Conservation (phyloP, 768 basidiomycete genomes). For the Roridomyces roridus region DNA sequence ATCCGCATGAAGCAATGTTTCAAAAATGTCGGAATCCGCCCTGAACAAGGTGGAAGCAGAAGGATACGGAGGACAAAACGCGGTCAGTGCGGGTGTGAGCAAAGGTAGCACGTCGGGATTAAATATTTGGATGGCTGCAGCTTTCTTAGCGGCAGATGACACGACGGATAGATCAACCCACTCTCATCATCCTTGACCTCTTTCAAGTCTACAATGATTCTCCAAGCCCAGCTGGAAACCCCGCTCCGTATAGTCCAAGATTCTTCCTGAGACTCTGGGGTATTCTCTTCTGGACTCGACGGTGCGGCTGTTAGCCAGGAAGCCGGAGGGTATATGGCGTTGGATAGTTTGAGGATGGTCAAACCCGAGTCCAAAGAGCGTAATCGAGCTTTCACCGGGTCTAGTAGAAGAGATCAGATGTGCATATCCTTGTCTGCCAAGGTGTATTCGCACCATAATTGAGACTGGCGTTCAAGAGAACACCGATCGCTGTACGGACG, state of each 20-base stretch:
- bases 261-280: slow-evolving; percentile 44
- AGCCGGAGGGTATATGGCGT: slow-evolving; percentile 74
- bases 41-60: slow-evolving; percentile 45
- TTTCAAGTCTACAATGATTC: slow-evolving; percentile 73
- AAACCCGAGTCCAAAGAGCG: slow-evolving; percentile 71
- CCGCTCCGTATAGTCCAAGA: slow-evolving; percentile 70
- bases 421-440: slow-evolving; percentile 1
- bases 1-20: slow-evolving; percentile 63
- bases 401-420: slow-evolving; percentile 42
- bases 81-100: slow-evolving; percentile 61
- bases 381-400: slow-evolving; percentile 72
- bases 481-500: slow-evolving; percentile 79
- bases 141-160: background rate
- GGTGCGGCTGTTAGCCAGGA: slow-evolving; percentile 55
- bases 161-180: slow-evolving; percentile 34
- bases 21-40: slow-evolving; percentile 45
- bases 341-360: slow-evolving; percentile 72
- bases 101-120: slow-evolving; percentile 68
- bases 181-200: slow-evolving; percentile 78
- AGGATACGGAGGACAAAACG: slow-evolving; percentile 64
- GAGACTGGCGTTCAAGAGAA: slow-evolving; percentile 78
- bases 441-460: slow-evolving; percentile 64
- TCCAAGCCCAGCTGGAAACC: slow-evolving; percentile 81
- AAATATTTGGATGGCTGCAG: slow-evolving; percentile 61
- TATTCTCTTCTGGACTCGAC: slow-evolving; percentile 28